A percentile compares a stretch with the other conserved stretches of the same genome.
Evolutionary conservation across 78 protist genomes (phyloP).

Genomic region (Dictyostelium discoideum): dicty_2.7 NC_007089.4:2824501-2825000

Average conservation of each 20-base stretch:
- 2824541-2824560: slow-evolving; percentile 53
- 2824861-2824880: slow-evolving; percentile 28
- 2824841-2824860: slow-evolving; percentile 2
- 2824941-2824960: slow-evolving; percentile 49
- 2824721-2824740: slow-evolving; percentile 67
- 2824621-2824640: slow-evolving; percentile 29
- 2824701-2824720: slow-evolving; percentile 66
- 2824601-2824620: neutral
- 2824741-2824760: neutral
- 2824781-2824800: slow-evolving; percentile 43
- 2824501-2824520: neutral
- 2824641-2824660: slow-evolving; percentile 47
- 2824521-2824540: slow-evolving; percentile 78
- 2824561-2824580: slow-evolving; percentile 37
- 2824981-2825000: slow-evolving; percentile 30
- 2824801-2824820: slow-evolving; percentile 62
- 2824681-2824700: slow-evolving; percentile 45
- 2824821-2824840: slow-evolving; percentile 35
- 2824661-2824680: slow-evolving; percentile 31
- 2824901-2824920: slow-evolving; percentile 47
- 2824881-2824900: slow-evolving; percentile 48
- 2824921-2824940: slow-evolving; percentile 36
- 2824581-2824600: slow-evolving; percentile 22
- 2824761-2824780: slow-evolving; percentile 28
- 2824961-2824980: slow-evolving; percentile 27